phyloP scores from a whole-genome alignment of 2,329 filamentous ascomycete species.

The Torrubiellomyces zombiae region DNA sequence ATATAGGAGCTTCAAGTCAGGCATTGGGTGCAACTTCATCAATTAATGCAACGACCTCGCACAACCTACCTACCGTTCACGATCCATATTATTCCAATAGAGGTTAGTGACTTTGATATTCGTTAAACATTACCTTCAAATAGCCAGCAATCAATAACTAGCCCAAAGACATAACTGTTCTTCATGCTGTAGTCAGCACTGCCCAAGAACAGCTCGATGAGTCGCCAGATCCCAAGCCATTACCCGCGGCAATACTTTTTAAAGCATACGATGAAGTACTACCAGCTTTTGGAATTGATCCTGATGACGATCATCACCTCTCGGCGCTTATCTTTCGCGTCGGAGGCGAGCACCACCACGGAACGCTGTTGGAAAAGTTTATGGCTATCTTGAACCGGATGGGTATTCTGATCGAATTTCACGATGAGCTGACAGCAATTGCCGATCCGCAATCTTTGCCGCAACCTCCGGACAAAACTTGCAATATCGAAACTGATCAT shows the following conservation, averaged over 20 bases:
- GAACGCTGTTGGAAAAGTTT: slow-evolving; percentile 52
- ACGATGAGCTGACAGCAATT: slow-evolving; percentile 17
- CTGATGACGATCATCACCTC: slow-evolving; percentile 59
- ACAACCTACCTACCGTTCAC: too few species aligned
- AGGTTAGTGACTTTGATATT: slow-evolving; percentile 21
- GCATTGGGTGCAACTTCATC: too few species aligned
- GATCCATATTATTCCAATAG: slow-evolving; percentile 41
- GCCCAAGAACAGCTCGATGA: slow-evolving; percentile 48
- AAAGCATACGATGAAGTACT: slow-evolving; percentile 64
- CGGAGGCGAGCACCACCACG: slow-evolving; percentile 43
- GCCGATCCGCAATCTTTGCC: too few species aligned
- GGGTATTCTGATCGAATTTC: slow-evolving; percentile 55
- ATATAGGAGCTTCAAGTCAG: too few species aligned
- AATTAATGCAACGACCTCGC: slow-evolving; percentile 2
- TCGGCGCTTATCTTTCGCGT: slow-evolving; percentile 67
- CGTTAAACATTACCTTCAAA: not conserved
- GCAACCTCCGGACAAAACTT: too few species aligned
- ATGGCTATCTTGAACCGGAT: slow-evolving; percentile 48
- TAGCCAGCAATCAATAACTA: slow-evolving; percentile 1
- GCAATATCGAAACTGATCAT: too few species aligned
- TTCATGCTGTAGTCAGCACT: slow-evolving; percentile 59
- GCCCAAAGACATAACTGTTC: slow-evolving; percentile 54
- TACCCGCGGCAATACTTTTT: slow-evolving; percentile 65
- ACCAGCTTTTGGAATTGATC: slow-evolving; percentile 49
- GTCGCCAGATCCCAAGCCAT: slow-evolving; percentile 41